Evolutionary conservation across 192 early-diverging fungal species (phyloP).

Genomic region (Diversispora epigaea): DNA sequence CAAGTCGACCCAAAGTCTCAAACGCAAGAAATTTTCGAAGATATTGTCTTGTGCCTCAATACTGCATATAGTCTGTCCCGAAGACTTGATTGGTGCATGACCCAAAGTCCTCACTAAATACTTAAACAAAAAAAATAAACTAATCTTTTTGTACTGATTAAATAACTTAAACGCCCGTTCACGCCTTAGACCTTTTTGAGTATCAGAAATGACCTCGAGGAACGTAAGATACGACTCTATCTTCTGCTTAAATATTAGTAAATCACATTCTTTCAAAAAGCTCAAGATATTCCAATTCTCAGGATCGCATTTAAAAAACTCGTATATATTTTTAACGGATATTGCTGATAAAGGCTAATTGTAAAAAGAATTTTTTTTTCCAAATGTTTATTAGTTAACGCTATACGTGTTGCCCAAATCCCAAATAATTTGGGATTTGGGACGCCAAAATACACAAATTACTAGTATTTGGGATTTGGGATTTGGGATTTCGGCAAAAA

Average conservation of each 20-base stretch:
- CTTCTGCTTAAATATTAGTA: conserved; percentile 22
- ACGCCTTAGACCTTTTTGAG: conserved; percentile 24
- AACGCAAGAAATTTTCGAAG: conserved; percentile 7
- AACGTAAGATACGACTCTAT: conserved; percentile 22
- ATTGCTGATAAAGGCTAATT: background rate
- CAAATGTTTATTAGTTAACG: too few species aligned
- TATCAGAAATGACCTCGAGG: background rate
- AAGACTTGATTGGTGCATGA: conserved; percentile 27
- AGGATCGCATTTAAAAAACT: conserved; percentile 19
- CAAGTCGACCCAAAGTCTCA: conserved; percentile 11
- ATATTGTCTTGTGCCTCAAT: conserved; percentile 12
- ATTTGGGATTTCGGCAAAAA: too few species aligned
- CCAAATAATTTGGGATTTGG: too few species aligned
- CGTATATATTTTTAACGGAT: conserved; percentile 6
- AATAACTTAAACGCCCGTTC: conserved; percentile 4
- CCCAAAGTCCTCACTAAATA: background rate
- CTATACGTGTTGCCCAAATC: too few species aligned
- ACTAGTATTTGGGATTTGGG: too few species aligned
- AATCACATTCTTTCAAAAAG: conserved; percentile 23
- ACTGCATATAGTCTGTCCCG: conserved; percentile 17
- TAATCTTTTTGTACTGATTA: background rate
- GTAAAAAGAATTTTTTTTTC: too few species aligned
- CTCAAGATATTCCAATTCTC: conserved; percentile 26
- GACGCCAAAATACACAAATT: too few species aligned
- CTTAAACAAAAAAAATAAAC: conserved; percentile 5